Conservation (phyloP, 768 basidiomycete genomes). For the Kwoniella shandongensis region DNA sequence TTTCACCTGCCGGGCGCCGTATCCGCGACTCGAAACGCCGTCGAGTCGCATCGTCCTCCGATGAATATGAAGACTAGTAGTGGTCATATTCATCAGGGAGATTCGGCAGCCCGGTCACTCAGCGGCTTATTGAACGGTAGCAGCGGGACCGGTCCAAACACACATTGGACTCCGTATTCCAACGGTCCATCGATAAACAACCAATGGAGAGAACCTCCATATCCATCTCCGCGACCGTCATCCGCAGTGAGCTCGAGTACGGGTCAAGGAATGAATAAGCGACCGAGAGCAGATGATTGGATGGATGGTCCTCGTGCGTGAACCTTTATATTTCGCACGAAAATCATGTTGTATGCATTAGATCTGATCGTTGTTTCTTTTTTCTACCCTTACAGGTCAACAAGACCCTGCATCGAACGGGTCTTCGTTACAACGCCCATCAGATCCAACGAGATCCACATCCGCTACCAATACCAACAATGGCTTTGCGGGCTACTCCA, state of each 20-base stretch:
- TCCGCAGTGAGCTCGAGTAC: not conserved
- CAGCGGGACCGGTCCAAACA: not conserved
- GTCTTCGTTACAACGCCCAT: no score
- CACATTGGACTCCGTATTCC: not conserved
- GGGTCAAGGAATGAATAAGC: slow-evolving; percentile 7
- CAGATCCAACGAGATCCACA: no score
- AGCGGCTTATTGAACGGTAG: slow-evolving; percentile 6
- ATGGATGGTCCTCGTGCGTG: slow-evolving; percentile 5
- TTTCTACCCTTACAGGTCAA: not conserved
- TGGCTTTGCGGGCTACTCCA: not conserved
- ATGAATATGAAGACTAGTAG: slow-evolving; percentile 1
- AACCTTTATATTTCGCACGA: not conserved
- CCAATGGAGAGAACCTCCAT: not conserved
- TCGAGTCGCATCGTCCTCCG: slow-evolving; percentile 25
- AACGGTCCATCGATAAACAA: slow-evolving; percentile 3
- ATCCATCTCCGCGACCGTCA: slow-evolving; percentile 1
- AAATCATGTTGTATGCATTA: not conserved
- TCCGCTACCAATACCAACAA: not conserved
- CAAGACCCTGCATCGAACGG: no score
- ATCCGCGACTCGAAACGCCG: slow-evolving; percentile 35
- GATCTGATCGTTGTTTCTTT: not conserved
- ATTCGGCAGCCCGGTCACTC: slow-evolving; percentile 11
- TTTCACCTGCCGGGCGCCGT: slow-evolving; percentile 42
- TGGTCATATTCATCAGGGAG: slow-evolving; percentile 4
- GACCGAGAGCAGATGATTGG: slow-evolving; percentile 8